Percentiles rank a stretch among this genome's conserved stretches.
These are phyloP conservation scores for Aspergillus fumigatiaffinis DNA, from an alignment of 2,329 filamentous ascomycete genomes.

Conservation along the genomic window DNA sequence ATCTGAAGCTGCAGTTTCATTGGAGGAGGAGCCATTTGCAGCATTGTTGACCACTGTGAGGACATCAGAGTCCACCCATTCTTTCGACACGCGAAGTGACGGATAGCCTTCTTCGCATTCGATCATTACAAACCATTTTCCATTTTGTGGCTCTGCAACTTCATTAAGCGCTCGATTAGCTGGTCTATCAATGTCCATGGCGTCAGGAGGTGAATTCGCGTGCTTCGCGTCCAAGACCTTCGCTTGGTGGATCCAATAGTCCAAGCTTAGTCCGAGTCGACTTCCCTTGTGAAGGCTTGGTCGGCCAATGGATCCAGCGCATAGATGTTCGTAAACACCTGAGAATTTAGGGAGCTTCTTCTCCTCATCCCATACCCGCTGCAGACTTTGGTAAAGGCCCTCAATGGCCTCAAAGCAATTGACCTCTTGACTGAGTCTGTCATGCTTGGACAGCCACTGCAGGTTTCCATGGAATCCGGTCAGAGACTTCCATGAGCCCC, in stretches of 20 bases:
- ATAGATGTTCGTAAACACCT: conserved; percentile 38
- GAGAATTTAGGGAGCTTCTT: conserved; percentile 27
- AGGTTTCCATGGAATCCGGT: conserved; percentile 41
- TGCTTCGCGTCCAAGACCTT: conserved; percentile 30
- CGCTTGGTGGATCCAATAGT: conserved; percentile 42
- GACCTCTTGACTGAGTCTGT: conserved; percentile 42
- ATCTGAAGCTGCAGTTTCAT: conserved; percentile 19
- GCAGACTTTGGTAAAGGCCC: conserved; percentile 40
- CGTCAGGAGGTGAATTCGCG: conserved; percentile 22
- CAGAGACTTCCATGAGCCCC: conserved; percentile 35
- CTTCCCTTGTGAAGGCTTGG: conserved; percentile 39
- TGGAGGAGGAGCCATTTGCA: conserved; percentile 20
- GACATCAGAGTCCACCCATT: conserved; percentile 39
- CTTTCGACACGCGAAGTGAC: conserved; percentile 41
- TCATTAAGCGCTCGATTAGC: conserved; percentile 15
- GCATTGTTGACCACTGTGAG: conserved; percentile 26
- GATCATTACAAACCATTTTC: conserved; percentile 36
- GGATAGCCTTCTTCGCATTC: conserved; percentile 46
- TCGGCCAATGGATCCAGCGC: conserved; percentile 38
- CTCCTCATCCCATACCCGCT: conserved; percentile 42
- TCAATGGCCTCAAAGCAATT: conserved; percentile 47
- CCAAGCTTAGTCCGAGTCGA: conserved; percentile 38
- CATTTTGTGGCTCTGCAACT: conserved; percentile 16
- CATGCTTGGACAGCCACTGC: conserved; percentile 42
- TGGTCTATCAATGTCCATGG: conserved; percentile 31